These are phyloP conservation scores for Globisporangium carolinianum DNA, from an alignment of 352 stramenopile species.

Conservation along the genomic window DNA sequence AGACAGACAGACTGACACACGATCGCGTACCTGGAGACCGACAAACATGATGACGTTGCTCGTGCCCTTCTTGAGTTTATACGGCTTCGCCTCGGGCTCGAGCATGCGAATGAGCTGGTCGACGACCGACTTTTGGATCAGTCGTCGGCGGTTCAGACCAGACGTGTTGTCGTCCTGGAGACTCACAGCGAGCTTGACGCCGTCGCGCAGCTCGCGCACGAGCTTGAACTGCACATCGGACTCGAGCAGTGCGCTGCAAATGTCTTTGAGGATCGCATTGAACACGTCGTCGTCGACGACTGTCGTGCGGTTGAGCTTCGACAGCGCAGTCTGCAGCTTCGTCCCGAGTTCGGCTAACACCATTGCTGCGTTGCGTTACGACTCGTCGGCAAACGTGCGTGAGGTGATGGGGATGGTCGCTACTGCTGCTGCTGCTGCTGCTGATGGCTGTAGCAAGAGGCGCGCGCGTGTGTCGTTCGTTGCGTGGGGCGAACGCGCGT, in stretches of 20 bases:
- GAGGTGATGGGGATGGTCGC: too few species aligned
- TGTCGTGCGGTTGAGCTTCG: conserved; percentile 82
- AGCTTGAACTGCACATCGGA: conserved; percentile 88
- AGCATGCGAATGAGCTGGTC: conserved; percentile 89
- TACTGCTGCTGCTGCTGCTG: too few species aligned
- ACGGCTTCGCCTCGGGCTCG: conserved; percentile 75
- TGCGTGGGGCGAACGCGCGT: too few species aligned
- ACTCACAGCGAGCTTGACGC: conserved; percentile 85
- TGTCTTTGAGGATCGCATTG: conserved; percentile 88
- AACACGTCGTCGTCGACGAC: conserved; percentile 89
- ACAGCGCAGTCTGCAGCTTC: conserved; percentile 82
- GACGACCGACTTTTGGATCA: conserved; percentile 90
- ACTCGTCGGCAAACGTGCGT: too few species aligned
- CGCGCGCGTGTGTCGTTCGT: too few species aligned
- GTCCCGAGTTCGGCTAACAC: conserved; percentile 86
- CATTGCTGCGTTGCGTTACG: conserved; percentile 29
- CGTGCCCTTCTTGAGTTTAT: conserved; percentile 89
- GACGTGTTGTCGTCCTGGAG: conserved; percentile 63
- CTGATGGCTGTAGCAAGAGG: too few species aligned
- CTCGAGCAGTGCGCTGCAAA: conserved; percentile 85
- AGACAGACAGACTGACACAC: too few species aligned
- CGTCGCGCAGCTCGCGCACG: conserved; percentile 84
- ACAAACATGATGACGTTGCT: conserved; percentile 94
- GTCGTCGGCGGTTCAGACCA: conserved; percentile 74
- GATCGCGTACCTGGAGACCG: conserved; percentile 34